These are phyloP conservation scores for Chamaecrista fasciculata DNA, from an alignment of 306 rosid species.

Conservation along the genomic window DNA sequence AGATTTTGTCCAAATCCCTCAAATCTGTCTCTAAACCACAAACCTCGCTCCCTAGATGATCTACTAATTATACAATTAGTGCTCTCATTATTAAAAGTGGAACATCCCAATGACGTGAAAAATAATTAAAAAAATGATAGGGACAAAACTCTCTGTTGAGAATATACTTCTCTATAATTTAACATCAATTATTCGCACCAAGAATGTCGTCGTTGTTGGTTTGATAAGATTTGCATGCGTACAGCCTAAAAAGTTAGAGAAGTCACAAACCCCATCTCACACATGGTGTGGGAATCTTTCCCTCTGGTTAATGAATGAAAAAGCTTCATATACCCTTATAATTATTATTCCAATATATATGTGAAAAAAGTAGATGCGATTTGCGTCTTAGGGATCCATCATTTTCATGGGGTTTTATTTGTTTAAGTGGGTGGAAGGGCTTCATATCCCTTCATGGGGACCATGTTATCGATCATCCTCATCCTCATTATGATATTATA, in stretches of 20 bases:
- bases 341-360: not conserved
- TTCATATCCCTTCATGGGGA: conserved; percentile 29
- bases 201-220: not conserved
- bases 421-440: conserved; percentile 25
- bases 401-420: conserved; percentile 28
- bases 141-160: not conserved
- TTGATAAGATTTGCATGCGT: not conserved
- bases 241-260: not conserved
- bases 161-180: not conserved
- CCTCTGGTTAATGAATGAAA: not conserved
- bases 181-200: not conserved
- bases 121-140: not conserved
- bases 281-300: not conserved
- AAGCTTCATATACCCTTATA: not conserved
- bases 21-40: conserved; percentile 18
- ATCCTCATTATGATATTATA: no score
- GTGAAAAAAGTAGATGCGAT: not conserved
- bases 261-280: not conserved
- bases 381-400: conserved; percentile 10
- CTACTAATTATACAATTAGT: not conserved
- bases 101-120: not conserved
- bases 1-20: conserved; percentile 20
- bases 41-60: not conserved
- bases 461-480: not conserved
- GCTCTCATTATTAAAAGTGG: not conserved